Base-by-base conservation (phyloP, 345 rosid species). In the Populus alba region DNA sequence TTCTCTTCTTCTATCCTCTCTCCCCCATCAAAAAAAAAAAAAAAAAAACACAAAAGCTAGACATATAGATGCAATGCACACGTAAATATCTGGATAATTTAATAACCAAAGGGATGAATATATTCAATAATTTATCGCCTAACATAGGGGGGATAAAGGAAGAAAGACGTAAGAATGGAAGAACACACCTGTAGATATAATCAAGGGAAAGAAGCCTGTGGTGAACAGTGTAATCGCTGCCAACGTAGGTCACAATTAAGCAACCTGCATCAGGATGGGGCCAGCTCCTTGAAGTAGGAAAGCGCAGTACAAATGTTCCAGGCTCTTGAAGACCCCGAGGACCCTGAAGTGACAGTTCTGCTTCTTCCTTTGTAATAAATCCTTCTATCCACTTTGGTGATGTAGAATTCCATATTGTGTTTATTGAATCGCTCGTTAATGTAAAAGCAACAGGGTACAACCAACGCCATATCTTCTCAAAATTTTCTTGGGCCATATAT, bases 391-490 rank as follows among this genome's bases (percentile, higher is more conserved):
- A 96, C 85, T 83, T 91, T 61, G 97, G 97, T 12, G 92, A 86
- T 37, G 78, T 81, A 41, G 90, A 88, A 70, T 78, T 89, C 99
- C 99, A 96, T 85, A 91, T 71, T 69, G 85, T 78, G 20, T 88
- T 91, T 47, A 91, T 78, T 80, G 84, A 57, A 15, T 90, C 89
- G 57, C 91, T 89, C 29, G 97, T 91, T 77, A 96, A 74, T 39
- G 97, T 78, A 45, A 85, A 82, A 22, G 94, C 98, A 63, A 94
- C 85, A 13, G 99, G 99, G 87, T 87, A 94, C 81, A 96, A 80
- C 99, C 99, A 96, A 81, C 97, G 88, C 98, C 99, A 96, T 84
- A 94, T 82, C 80, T 85, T 96, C 88, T 96, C 98, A 83, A 96
- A 96, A 75, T 88, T 91, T 76, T 92, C 98, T 89, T 89, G 97